Percentiles rank a stretch among this genome's conserved stretches.
These are phyloP conservation scores for Penium margaritaceum DNA, from an alignment of 139 green algal genomes.

Conservation along the genomic window DNA sequence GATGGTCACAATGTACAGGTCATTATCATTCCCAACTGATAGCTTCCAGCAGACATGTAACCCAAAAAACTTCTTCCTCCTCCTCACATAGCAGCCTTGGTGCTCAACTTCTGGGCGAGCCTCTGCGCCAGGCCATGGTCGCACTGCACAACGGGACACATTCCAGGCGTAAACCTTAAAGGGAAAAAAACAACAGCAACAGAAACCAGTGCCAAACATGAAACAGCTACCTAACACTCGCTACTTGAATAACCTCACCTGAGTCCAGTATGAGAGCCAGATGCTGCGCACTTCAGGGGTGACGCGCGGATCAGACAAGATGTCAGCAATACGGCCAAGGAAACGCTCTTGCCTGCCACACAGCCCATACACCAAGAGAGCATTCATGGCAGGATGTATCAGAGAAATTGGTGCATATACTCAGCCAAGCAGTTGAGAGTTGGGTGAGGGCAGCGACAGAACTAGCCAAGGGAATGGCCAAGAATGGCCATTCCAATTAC, in stretches of 20 bases:
- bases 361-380: too few species aligned
- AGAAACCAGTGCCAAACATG: background rate
- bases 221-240: background rate
- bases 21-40: too few species aligned
- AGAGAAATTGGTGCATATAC: too few species aligned
- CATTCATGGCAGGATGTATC: too few species aligned
- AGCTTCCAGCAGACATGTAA: too few species aligned
- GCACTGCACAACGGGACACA: slow-evolving; percentile 4
- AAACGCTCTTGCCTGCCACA: slow-evolving; percentile 54
- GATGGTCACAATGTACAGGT: too few species aligned
- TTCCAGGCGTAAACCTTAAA: too few species aligned
- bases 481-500: too few species aligned
- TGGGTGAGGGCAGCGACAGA: too few species aligned
- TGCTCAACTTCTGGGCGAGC: background rate
- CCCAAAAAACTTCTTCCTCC: too few species aligned
- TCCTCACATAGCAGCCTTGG: background rate
- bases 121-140: slow-evolving; percentile 3
- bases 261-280: slow-evolving; percentile 86
- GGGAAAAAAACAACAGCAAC: background rate
- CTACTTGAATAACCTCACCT: slow-evolving; percentile 58
- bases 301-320: slow-evolving; percentile 64
- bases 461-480: too few species aligned
- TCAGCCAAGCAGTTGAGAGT: too few species aligned
- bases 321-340: slow-evolving; percentile 60
- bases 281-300: slow-evolving; percentile 68